Percentiles rank a stretch among this genome's conserved stretches.
Evolutionary conservation across 1,139 yeast genomes (phyloP).

Genomic region (Lodderomyces pseudojiufengensis): DNA sequence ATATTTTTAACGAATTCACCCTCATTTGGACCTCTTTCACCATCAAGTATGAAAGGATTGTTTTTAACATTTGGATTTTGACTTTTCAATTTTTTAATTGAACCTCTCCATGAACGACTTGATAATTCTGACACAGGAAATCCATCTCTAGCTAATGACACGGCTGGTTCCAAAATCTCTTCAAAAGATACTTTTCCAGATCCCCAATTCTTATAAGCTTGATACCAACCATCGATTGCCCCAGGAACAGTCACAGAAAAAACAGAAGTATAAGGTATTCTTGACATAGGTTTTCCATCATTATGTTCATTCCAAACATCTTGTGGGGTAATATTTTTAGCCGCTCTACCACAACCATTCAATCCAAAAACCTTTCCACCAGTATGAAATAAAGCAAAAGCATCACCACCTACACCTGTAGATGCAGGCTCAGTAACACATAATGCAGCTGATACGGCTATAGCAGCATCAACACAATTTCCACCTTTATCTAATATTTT

Average conservation of each 20-base stretch:
- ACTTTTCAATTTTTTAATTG: slow-evolving; percentile 32
- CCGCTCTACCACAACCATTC: slow-evolving; percentile 77
- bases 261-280: slow-evolving; percentile 48
- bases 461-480: slow-evolving; percentile 77
- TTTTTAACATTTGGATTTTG: slow-evolving; percentile 34
- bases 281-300: slow-evolving; percentile 35
- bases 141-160: slow-evolving; percentile 65
- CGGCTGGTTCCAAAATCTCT: slow-evolving; percentile 66
- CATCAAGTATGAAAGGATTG: slow-evolving; percentile 33
- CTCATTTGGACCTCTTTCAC: slow-evolving; percentile 44
- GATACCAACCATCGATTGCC: slow-evolving; percentile 74
- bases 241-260: slow-evolving; percentile 74
- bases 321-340: slow-evolving; percentile 49
- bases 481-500: slow-evolving; percentile 68
- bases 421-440: slow-evolving; percentile 72
- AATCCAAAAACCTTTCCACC: slow-evolving; percentile 52
- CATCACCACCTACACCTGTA: slow-evolving; percentile 84
- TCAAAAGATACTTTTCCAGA: slow-evolving; percentile 59
- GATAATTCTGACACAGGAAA: slow-evolving; percentile 62
- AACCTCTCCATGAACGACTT: slow-evolving; percentile 48
- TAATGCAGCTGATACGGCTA: slow-evolving; percentile 74
- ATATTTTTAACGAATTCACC: slow-evolving; percentile 61
- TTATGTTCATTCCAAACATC: slow-evolving; percentile 42
- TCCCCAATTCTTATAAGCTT: slow-evolving; percentile 68
- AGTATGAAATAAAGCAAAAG: slow-evolving; percentile 63